phyloP scores from a whole-genome alignment of 1,284 basidiomycete species.

The Cryptococcus sp. region DNA sequence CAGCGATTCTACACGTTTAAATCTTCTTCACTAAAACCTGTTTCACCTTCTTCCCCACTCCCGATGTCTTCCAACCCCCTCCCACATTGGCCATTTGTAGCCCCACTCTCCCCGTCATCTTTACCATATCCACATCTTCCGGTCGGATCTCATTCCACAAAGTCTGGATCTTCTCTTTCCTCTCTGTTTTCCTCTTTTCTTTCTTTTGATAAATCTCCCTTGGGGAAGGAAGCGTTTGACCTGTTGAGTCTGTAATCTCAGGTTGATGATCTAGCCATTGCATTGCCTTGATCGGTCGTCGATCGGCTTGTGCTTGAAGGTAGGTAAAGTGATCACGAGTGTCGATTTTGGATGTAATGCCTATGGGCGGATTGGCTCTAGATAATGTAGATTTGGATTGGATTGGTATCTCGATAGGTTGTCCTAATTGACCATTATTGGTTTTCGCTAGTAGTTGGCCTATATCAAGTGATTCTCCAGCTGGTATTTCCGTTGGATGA shows the following conservation, averaged over 20 bases:
- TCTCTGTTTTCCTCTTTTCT: background rate
- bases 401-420: background rate
- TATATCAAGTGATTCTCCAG: slow-evolving; percentile 83
- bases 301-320: slow-evolving; percentile 28
- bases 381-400: background rate
- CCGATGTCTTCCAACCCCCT: too few species aligned
- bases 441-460: slow-evolving; percentile 61
- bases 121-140: background rate
- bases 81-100: too few species aligned
- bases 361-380: background rate
- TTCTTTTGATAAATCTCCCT: background rate
- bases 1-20: too few species aligned
- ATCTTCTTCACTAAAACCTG: too few species aligned
- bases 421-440: slow-evolving; percentile 13
- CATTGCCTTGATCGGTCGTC: slow-evolving; percentile 8
- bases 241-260: background rate
- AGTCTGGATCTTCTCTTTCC: background rate
- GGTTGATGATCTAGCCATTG: slow-evolving; percentile 24
- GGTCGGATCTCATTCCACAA: background rate
- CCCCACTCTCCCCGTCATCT: too few species aligned
- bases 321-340: slow-evolving; percentile 20
- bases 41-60: too few species aligned
- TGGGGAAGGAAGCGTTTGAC: background rate
- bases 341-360: slow-evolving; percentile 12
- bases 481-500: slow-evolving; percentile 72